A percentile compares a stretch with the other conserved stretches of the same genome.
These are phyloP conservation scores for Mortierella sp. DNA, from an alignment of 371 early-diverging fungal species.

Conservation along the genomic window DNA sequence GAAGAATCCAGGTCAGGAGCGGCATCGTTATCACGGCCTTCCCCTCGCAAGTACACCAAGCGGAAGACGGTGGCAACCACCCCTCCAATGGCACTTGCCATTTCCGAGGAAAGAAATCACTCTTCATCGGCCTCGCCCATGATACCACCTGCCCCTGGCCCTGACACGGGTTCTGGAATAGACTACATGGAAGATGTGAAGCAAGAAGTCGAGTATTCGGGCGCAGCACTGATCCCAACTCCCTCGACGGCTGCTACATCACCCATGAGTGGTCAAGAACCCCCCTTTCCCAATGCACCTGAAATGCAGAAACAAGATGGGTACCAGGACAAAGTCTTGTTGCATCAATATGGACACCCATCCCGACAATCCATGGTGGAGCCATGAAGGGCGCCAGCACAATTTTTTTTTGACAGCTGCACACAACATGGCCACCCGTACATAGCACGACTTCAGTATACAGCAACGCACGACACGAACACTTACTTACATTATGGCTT, in stretches of 20 bases:
- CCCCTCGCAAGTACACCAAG: slow-evolving; percentile 40
- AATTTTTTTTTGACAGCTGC: neutral
- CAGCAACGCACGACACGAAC: too few relatives aligned
- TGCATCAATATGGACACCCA: slow-evolving; percentile 11
- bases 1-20: slow-evolving; percentile 11
- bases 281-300: neutral
- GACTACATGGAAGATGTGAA: slow-evolving; percentile 23
- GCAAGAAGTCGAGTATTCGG: slow-evolving; percentile 1
- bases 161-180: slow-evolving; percentile 8
- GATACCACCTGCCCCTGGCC: neutral
- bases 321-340: neutral
- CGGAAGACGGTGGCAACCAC: slow-evolving; percentile 12
- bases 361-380: slow-evolving; percentile 24
- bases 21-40: slow-evolving; percentile 13
- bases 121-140: neutral
- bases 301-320: neutral
- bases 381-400: slow-evolving; percentile 8
- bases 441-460: too few relatives aligned
- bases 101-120: too few relatives aligned
- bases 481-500: too few relatives aligned
- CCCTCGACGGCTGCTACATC: slow-evolving; percentile 1
- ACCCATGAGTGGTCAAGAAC: slow-evolving; percentile 15
- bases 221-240: neutral
- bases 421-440: neutral
- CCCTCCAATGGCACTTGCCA: too few relatives aligned